Evolutionary conservation across 2,329 filamentous ascomycete species (phyloP).

Genomic region (Niveomyces coronatus): DNA sequence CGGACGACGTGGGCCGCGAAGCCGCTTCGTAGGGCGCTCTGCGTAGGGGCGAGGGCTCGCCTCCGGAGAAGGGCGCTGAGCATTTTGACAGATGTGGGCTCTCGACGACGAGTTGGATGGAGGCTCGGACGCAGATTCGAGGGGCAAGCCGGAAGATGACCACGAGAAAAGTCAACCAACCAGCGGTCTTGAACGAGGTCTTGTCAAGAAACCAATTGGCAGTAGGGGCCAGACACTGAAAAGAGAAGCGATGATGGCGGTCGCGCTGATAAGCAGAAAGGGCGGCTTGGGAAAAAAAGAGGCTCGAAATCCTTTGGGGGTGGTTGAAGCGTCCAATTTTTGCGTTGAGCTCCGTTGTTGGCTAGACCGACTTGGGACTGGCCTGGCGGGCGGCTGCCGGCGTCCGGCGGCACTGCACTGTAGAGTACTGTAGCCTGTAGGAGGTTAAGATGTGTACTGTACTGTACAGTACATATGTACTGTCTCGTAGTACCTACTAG

Average conservation of each 20-base stretch:
- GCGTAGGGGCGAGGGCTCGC: slow-evolving; percentile 44
- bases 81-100: slow-evolving; percentile 30
- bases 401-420: slow-evolving; percentile 6
- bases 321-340: slow-evolving; percentile 11
- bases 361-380: slow-evolving; percentile 7
- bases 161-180: too few relatives aligned
- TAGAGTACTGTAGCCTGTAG: background rate
- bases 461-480: too few relatives aligned
- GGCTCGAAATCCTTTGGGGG: slow-evolving; percentile 10
- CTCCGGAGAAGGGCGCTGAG: slow-evolving; percentile 54
- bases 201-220: slow-evolving; percentile 7
- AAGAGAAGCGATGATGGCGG: slow-evolving; percentile 5
- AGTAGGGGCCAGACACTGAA: background rate
- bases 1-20: slow-evolving; percentile 46
- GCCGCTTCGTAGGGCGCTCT: slow-evolving; percentile 39
- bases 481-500: too few relatives aligned
- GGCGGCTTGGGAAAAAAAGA: slow-evolving; percentile 5
- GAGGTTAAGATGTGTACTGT: too few relatives aligned
- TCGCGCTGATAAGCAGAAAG: slow-evolving; percentile 11
- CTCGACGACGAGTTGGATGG: slow-evolving; percentile 1
- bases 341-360: slow-evolving; percentile 11
- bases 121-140: background rate
- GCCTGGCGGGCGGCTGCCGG: slow-evolving; percentile 9
- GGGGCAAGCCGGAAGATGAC: background rate
- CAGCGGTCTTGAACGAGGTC: background rate